phyloP scores from a whole-genome alignment of 2,329 filamentous ascomycete species.

The Penicillium thymicola region DNA sequence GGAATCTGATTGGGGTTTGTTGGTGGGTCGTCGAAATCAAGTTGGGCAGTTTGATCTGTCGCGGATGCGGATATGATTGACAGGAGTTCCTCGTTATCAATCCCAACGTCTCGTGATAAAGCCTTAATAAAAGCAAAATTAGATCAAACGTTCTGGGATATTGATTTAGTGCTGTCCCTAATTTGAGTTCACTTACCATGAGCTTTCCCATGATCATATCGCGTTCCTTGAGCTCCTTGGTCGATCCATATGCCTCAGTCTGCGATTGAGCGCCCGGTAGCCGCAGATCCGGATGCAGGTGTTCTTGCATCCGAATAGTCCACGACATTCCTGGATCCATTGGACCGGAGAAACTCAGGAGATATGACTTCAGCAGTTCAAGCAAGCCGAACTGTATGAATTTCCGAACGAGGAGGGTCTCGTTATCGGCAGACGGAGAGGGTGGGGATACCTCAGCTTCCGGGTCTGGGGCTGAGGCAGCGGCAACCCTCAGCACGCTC shows the following conservation, averaged over 20 bases:
- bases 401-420: slow-evolving; percentile 51
- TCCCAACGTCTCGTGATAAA: slow-evolving; percentile 53
- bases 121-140: slow-evolving; percentile 31
- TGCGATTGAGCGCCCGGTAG: slow-evolving; percentile 51
- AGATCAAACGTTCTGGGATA: not conserved
- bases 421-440: slow-evolving; percentile 42
- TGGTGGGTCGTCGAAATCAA: slow-evolving; percentile 56
- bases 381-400: slow-evolving; percentile 62
- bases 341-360: slow-evolving; percentile 42
- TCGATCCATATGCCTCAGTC: slow-evolving; percentile 50
- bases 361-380: slow-evolving; percentile 60
- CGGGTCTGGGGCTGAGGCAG: slow-evolving; percentile 52
- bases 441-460: slow-evolving; percentile 49
- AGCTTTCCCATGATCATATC: slow-evolving; percentile 58
- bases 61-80: slow-evolving; percentile 42
- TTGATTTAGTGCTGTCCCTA: not conserved
- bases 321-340: slow-evolving; percentile 43
- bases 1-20: slow-evolving; percentile 52
- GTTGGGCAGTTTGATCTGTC: slow-evolving; percentile 40
- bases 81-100: slow-evolving; percentile 49
- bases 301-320: slow-evolving; percentile 55
- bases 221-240: slow-evolving; percentile 50
- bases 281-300: slow-evolving; percentile 51
- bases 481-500: slow-evolving; percentile 33
- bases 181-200: slow-evolving; percentile 35